Evolutionary conservation across 495 filamentous ascomycete genomes (phyloP).

Genomic region (Tuber indicum): DNA sequence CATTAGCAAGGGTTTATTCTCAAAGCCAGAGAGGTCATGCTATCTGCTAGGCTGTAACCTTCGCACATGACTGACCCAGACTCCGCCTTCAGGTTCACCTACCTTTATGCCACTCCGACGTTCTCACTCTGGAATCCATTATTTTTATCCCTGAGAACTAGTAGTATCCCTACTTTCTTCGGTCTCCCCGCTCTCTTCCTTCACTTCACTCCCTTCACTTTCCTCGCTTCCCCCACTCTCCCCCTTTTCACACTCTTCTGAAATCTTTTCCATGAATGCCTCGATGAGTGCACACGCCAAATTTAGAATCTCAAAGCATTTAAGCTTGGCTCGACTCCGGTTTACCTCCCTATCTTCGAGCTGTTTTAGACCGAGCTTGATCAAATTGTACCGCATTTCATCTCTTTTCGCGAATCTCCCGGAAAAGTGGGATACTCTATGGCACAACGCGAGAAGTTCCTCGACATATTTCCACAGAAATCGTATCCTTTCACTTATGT

Average conservation of each 20-base stretch:
- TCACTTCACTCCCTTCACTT: background rate
- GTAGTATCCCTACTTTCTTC: background rate
- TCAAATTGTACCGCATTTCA: background rate
- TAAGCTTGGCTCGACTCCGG: background rate
- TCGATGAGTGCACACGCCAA: background rate
- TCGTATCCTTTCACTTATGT: background rate
- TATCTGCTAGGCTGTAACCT: background rate
- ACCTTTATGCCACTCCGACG: background rate
- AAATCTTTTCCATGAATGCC: background rate
- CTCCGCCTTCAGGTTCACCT: background rate
- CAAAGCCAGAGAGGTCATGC: background rate
- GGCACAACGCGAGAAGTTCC: background rate
- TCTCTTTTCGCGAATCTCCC: background rate
- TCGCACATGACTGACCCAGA: background rate
- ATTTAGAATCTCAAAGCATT: background rate
- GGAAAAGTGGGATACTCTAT: background rate
- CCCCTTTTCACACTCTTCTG: background rate
- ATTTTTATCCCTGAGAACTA: background rate
- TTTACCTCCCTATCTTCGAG: background rate
- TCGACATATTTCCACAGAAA: background rate
- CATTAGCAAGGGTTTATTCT: background rate
- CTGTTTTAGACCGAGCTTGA: background rate
- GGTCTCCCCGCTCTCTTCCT: background rate
- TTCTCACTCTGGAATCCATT: background rate
- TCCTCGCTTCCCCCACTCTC: background rate